phyloP scores from a whole-genome alignment of 164 flowering plant genomes.

The Chimonanthus praecox region DNA sequence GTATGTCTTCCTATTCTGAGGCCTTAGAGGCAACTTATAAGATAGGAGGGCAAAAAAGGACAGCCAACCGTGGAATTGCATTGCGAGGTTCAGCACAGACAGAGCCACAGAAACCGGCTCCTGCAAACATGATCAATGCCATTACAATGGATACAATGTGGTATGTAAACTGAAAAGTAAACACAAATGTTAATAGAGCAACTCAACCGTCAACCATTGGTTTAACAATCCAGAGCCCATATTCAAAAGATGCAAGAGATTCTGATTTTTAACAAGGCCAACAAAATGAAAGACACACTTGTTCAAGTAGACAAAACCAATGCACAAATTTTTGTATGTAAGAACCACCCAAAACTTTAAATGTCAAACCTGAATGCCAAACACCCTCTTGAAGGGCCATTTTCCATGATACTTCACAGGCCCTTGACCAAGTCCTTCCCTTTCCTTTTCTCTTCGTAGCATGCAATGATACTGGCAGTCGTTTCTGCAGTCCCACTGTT shows the following conservation, averaged over 20 bases:
- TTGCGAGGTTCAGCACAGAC: conserved; percentile 71
- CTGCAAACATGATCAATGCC: conserved; percentile 26
- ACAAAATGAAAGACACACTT: neutral
- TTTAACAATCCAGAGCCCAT: neutral
- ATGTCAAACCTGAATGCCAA: conserved; percentile 68
- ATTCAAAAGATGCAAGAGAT: neutral
- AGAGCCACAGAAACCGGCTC: conserved; percentile 88
- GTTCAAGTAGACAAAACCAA: neutral
- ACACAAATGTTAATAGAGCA: neutral
- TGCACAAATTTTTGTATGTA: neutral
- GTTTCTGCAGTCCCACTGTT: conserved; percentile 82
- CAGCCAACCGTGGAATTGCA: conserved; percentile 92
- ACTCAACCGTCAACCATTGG: no score
- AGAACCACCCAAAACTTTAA: neutral
- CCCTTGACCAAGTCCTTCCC: conserved; percentile 41
- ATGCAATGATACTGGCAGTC: conserved; percentile 86
- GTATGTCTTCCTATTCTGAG: conserved; percentile 46
- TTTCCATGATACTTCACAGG: conserved; percentile 88
- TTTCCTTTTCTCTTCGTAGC: conserved; percentile 65
- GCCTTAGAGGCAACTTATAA: conserved; percentile 70
- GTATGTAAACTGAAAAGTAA: neutral
- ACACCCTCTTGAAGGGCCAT: conserved; percentile 80
- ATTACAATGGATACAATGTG: neutral
- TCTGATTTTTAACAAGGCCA: neutral
- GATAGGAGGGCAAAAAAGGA: conserved; percentile 72